Evolutionary conservation across 192 early-diverging fungal species (phyloP).

Genomic region (Backusella circina): DNA sequence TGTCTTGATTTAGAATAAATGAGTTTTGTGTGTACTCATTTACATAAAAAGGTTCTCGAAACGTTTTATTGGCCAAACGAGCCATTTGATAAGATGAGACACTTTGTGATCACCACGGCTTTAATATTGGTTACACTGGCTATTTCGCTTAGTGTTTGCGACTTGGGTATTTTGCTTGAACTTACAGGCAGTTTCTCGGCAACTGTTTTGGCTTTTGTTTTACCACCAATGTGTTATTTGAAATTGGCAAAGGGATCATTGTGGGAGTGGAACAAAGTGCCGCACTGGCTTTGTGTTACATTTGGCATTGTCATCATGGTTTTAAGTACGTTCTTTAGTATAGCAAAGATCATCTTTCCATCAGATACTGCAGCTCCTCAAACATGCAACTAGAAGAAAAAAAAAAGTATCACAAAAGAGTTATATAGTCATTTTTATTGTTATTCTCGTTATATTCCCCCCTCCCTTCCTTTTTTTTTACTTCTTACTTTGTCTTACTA

Average conservation of each 20-base stretch:
- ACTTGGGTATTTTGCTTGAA: conserved; percentile 85
- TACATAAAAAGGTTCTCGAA: conserved; percentile 53
- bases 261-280: conserved; percentile 54
- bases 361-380: neutral
- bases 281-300: conserved; percentile 63
- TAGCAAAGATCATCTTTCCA: conserved; percentile 25
- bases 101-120: conserved; percentile 64
- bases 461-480: neutral
- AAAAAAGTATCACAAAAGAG: neutral
- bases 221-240: conserved; percentile 81
- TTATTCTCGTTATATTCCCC: neutral
- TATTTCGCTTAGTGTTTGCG: conserved; percentile 72
- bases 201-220: conserved; percentile 82
- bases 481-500: neutral
- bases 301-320: conserved; percentile 77
- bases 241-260: conserved; percentile 61
- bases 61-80: conserved; percentile 52
- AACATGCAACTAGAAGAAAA: neutral
- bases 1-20: neutral
- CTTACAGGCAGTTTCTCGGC: conserved; percentile 87
- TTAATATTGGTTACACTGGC: conserved; percentile 59
- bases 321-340: conserved; percentile 54
- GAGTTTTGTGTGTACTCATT: neutral
- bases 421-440: neutral
- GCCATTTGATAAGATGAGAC: conserved; percentile 55